Conservation (phyloP, 495 filamentous ascomycete genomes). For the Lophium mytilinum region DNA sequence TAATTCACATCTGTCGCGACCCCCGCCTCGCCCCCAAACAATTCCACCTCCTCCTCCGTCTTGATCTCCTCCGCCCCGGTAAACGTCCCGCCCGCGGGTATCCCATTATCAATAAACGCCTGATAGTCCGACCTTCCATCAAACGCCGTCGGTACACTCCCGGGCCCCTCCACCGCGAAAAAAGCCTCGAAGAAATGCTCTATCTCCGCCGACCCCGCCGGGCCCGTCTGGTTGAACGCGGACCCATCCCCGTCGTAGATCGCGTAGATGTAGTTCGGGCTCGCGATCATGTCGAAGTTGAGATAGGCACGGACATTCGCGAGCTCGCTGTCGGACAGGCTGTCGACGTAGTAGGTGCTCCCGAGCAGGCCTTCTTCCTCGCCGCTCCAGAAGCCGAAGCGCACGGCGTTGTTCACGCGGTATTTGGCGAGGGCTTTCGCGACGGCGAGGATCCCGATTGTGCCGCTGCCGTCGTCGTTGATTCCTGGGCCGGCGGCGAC, state of each 20-base stretch:
- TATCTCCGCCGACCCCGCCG: constrained; percentile 53
- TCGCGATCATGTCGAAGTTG: constrained; percentile 75
- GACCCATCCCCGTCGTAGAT: constrained; percentile 66
- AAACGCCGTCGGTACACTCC: constrained; percentile 47
- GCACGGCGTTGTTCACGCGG: constrained; percentile 55
- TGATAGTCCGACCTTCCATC: constrained; percentile 61
- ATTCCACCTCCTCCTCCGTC: constrained; percentile 47
- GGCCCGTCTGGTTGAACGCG: constrained; percentile 53
- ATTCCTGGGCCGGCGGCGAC: constrained; percentile 55
- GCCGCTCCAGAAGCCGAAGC: constrained; percentile 62
- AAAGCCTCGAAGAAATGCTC: constrained; percentile 57
- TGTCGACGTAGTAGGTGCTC: constrained; percentile 50
- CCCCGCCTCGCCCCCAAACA: constrained; percentile 56
- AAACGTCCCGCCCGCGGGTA: constrained; percentile 58
- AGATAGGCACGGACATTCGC: constrained; percentile 58
- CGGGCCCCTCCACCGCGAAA: constrained; percentile 39
- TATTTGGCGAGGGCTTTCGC: constrained; percentile 53
- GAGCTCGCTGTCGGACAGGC: constrained; percentile 40
- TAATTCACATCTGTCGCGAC: constrained; percentile 56
- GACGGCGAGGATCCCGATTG: constrained; percentile 54
- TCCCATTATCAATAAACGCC: constrained; percentile 55
- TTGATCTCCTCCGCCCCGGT: constrained; percentile 62
- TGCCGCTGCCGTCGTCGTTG: constrained; percentile 63
- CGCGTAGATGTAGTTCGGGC: constrained; percentile 59
- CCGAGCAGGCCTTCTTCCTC: constrained; percentile 63